Conservation (phyloP, 805 yeast species). For the Tetrapisispora namnaoensis region DNA sequence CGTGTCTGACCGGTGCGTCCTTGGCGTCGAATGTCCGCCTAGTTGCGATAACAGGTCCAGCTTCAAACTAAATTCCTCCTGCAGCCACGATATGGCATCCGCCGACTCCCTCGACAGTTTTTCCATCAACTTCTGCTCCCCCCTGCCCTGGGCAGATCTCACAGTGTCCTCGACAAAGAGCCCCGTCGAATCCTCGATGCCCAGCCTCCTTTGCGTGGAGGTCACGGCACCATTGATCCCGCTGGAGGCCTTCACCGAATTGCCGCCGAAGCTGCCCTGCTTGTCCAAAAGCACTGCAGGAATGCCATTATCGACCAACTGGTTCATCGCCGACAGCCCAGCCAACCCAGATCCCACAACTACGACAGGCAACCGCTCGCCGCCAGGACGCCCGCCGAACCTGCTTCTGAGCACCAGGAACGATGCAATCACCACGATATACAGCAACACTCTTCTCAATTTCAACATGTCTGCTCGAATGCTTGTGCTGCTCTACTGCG, state of each 20-base stretch:
- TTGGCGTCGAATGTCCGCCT: constrained; percentile 73
- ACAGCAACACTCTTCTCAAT: background rate
- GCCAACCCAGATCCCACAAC: constrained; percentile 51
- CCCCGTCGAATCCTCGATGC: constrained; percentile 47
- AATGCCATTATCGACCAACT: constrained; percentile 30
- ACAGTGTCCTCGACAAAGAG: constrained; percentile 57
- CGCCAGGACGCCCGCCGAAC: background rate
- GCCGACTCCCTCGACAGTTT: constrained; percentile 54
- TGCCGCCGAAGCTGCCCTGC: constrained; percentile 42
- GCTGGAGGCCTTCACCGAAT: constrained; percentile 51
- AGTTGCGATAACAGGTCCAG: constrained; percentile 60
- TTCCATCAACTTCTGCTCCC: constrained; percentile 47
- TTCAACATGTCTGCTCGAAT: background rate
- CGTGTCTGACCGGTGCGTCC: constrained; percentile 71
- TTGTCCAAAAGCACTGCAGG: constrained; percentile 43
- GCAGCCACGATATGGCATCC: constrained; percentile 66
- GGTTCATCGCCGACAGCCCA: constrained; percentile 39
- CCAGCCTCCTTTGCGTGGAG: constrained; percentile 41
- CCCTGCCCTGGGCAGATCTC: constrained; percentile 53
- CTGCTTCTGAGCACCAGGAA: background rate
- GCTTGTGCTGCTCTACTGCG: too few species aligned
- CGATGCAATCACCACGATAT: background rate
- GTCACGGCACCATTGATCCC: constrained; percentile 69
- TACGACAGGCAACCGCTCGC: constrained; percentile 28
- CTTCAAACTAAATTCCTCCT: constrained; percentile 50